Conservation (phyloP, 1,284 basidiomycete species). For the Pseudozyma sp. region DNA sequence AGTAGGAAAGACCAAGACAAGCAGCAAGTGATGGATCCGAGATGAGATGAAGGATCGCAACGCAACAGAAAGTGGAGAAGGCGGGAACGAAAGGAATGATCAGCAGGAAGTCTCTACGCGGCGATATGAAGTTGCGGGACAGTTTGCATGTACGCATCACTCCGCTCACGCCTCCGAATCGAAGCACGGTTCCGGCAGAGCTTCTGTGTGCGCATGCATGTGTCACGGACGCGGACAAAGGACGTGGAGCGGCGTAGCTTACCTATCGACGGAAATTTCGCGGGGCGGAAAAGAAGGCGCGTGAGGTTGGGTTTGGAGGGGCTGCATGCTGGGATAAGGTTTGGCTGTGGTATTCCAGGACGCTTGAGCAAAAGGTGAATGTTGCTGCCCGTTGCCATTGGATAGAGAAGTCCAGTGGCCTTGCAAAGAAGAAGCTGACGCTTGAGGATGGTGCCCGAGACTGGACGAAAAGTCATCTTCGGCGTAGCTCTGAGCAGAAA, state of each 20-base stretch:
- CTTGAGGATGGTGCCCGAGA: not conserved
- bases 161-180: not conserved
- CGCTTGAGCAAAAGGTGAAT: slow-evolving; percentile 15
- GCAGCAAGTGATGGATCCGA: not conserved
- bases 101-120: not conserved
- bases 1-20: not conserved
- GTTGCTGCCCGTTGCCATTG: slow-evolving; percentile 7
- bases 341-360: slow-evolving; percentile 20
- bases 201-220: not conserved
- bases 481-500: slow-evolving; percentile 11
- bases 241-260: slow-evolving; percentile 4
- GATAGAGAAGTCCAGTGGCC: slow-evolving; percentile 3
- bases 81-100: no score
- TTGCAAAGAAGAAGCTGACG: not conserved
- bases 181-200: not conserved
- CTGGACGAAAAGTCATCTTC: not conserved
- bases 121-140: not conserved
- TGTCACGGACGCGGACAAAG: not conserved
- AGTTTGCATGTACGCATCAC: not conserved
- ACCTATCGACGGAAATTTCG: slow-evolving; percentile 15
- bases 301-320: not conserved
- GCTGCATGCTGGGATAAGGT: slow-evolving; percentile 29
- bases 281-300: slow-evolving; percentile 4
- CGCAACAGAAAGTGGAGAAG: no score
- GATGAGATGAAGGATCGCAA: not conserved